Evolutionary conservation across 495 filamentous ascomycete genomes (phyloP).

Genomic region (Penicillium lividum): DNA sequence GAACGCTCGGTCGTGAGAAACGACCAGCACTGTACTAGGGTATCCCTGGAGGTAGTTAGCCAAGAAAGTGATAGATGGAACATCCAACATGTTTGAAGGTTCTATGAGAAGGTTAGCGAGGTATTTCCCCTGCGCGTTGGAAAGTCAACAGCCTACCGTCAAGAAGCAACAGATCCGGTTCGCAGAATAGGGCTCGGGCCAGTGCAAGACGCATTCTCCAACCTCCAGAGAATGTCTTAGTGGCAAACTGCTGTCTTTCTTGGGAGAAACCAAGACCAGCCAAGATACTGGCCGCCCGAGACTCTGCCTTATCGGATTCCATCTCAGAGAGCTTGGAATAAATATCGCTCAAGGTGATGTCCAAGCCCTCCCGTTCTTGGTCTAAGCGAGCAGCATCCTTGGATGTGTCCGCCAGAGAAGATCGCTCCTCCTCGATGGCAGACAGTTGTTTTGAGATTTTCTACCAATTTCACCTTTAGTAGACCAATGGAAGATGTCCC

Average conservation of each 20-base stretch:
- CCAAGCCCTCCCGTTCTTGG: conserved; percentile 83
- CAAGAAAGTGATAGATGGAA: conserved; percentile 98
- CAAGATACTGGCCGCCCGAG: conserved; percentile 90
- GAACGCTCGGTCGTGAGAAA: conserved; percentile 98
- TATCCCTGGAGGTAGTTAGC: conserved; percentile 94
- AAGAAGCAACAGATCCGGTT: conserved; percentile 92
- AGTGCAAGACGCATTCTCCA: conserved; percentile 98
- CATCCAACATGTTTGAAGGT: conserved; percentile 99
- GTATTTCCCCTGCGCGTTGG: neutral
- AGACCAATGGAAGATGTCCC: conserved; percentile 8
- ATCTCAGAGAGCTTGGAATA: conserved; percentile 93
- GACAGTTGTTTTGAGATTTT: conserved; percentile 81
- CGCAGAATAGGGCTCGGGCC: conserved; percentile 95
- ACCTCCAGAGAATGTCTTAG: conserved; percentile 98
- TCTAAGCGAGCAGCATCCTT: conserved; percentile 82
- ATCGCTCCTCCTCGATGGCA: conserved; percentile 76
- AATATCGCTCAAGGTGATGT: conserved; percentile 85
- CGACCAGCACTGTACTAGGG: conserved; percentile 92
- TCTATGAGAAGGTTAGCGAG: conserved; percentile 51
- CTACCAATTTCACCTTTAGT: conserved; percentile 38
- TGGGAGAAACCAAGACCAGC: conserved; percentile 95
- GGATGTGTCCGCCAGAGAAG: conserved; percentile 81
- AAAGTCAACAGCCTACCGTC: conserved; percentile 54
- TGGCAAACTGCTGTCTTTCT: conserved; percentile 89
- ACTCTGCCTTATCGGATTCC: conserved; percentile 98